Evolutionary conservation across 495 filamentous ascomycete genomes (phyloP).

Genomic region (Chaetomidium leptoderma): DNA sequence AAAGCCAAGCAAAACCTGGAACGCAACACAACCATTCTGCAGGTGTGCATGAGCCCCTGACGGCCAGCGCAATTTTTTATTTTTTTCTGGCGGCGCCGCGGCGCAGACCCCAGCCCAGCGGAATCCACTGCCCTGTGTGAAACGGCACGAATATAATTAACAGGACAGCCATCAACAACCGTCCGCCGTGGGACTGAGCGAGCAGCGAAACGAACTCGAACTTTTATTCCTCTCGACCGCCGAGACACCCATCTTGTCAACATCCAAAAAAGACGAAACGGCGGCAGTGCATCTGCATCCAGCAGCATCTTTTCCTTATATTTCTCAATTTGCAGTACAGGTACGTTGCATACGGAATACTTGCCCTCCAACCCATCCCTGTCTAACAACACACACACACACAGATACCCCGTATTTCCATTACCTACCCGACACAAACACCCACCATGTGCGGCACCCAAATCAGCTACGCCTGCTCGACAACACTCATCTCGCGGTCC

Average conservation of each 20-base stretch:
- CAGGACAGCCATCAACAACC: too few species aligned
- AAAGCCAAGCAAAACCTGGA: background rate
- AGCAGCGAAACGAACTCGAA: too few species aligned
- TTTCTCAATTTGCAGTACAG: background rate
- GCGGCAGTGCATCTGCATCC: background rate
- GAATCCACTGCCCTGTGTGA: too few species aligned
- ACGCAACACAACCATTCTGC: background rate
- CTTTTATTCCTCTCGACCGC: background rate
- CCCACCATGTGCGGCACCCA: slow-evolving; percentile 29
- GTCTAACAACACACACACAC: background rate
- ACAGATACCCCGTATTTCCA: background rate
- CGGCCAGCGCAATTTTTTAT: background rate
- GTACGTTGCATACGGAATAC: too few species aligned
- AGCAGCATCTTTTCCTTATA: background rate
- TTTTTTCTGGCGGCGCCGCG: background rate
- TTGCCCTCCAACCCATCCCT: background rate
- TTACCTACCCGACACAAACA: background rate
- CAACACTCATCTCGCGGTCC: slow-evolving; percentile 31
- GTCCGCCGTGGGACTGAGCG: too few species aligned
- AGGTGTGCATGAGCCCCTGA: background rate
- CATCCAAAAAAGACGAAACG: background rate
- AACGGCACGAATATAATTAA: too few species aligned
- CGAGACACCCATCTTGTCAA: too few species aligned
- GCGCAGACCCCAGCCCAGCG: too few species aligned
- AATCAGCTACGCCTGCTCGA: slow-evolving; percentile 33